phyloP scores from a whole-genome alignment of 2,329 filamentous ascomycete species.

The Colletotrichum melonis region DNA sequence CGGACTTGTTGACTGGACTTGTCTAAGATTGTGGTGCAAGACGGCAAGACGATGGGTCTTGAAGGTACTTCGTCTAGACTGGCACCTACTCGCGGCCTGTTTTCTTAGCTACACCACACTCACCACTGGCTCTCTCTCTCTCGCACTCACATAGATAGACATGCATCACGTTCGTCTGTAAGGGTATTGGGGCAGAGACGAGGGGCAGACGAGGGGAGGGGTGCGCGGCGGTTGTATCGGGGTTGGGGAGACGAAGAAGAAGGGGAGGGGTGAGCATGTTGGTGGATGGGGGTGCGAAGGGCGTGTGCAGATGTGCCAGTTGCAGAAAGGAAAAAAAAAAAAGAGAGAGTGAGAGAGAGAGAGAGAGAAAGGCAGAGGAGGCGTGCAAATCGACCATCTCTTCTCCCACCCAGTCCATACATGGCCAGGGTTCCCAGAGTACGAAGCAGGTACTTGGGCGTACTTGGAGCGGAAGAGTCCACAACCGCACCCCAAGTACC shows the following conservation, averaged over 20 bases:
- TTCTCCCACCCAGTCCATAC: not conserved
- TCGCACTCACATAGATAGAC: not conserved
- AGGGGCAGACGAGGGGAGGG: constrained; percentile 9
- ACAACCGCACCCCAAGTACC: constrained; percentile 25
- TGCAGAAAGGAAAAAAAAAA: constrained; percentile 16
- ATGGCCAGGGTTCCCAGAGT: constrained; percentile 10
- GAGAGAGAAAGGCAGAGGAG: constrained; percentile 22
- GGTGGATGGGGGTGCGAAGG: constrained; percentile 7
- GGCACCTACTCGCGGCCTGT: constrained; percentile 23
- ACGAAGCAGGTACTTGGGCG: constrained; percentile 30
- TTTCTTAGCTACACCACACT: constrained; percentile 30
- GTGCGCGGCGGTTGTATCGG: constrained; percentile 36
- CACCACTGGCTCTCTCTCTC: not conserved
- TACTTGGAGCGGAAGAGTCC: constrained; percentile 28
- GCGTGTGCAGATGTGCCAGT: constrained; percentile 3
- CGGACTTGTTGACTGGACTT: constrained; percentile 6
- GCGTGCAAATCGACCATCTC: constrained; percentile 20
- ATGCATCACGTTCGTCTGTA: constrained; percentile 33
- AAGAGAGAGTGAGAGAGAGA: not conserved
- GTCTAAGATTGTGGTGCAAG: constrained; percentile 32
- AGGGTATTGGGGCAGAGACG: constrained; percentile 25
- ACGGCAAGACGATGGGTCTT: constrained; percentile 31
- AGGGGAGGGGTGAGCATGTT: not conserved
- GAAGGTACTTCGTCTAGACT: constrained; percentile 29
- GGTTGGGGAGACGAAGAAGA: not conserved